Conservation (phyloP, 495 filamentous ascomycete genomes). For the Apodospora peruviana region DNA sequence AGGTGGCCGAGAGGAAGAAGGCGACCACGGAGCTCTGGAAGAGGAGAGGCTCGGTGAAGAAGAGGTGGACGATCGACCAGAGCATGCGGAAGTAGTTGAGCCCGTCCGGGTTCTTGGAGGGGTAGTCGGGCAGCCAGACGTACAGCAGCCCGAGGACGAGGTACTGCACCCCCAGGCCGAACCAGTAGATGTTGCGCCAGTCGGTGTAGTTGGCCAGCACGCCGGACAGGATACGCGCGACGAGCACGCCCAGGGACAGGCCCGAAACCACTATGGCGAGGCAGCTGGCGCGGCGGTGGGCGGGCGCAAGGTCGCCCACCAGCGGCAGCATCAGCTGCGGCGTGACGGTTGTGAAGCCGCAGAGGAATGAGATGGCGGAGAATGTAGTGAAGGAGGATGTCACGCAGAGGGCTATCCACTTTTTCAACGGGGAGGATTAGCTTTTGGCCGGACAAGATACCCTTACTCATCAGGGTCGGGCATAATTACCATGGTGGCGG, state of each 20-base stretch:
- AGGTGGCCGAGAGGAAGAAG: conserved; percentile 35
- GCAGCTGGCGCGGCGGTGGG: conserved; percentile 61
- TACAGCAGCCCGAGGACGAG: conserved; percentile 62
- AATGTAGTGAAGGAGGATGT: conserved; percentile 62
- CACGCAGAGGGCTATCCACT: conserved; percentile 66
- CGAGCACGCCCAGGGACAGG: conserved; percentile 68
- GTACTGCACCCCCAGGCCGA: conserved; percentile 67
- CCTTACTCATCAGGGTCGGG: too few species aligned
- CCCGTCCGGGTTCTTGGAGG: conserved; percentile 59
- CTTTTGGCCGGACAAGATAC: too few species aligned
- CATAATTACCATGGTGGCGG: conserved; percentile 60
- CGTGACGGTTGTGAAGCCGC: conserved; percentile 72
- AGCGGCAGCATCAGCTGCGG: conserved; percentile 82
- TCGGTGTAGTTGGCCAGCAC: conserved; percentile 62
- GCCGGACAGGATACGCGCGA: conserved; percentile 72
- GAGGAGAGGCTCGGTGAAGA: conserved; percentile 59
- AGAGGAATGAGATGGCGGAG: conserved; percentile 62
- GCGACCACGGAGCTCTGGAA: conserved; percentile 48
- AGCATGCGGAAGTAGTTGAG: conserved; percentile 64
- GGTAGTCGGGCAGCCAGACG: conserved; percentile 77
- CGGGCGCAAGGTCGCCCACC: conserved; percentile 74
- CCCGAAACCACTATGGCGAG: conserved; percentile 70
- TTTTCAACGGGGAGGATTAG: too few species aligned
- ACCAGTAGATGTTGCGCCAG: conserved; percentile 80
- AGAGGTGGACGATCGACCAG: conserved; percentile 53